A percentile compares a stretch with the other conserved stretches of the same genome.
Conservation (phyloP, 805 yeast genomes). For the Cyberlindnera maritima region DNA sequence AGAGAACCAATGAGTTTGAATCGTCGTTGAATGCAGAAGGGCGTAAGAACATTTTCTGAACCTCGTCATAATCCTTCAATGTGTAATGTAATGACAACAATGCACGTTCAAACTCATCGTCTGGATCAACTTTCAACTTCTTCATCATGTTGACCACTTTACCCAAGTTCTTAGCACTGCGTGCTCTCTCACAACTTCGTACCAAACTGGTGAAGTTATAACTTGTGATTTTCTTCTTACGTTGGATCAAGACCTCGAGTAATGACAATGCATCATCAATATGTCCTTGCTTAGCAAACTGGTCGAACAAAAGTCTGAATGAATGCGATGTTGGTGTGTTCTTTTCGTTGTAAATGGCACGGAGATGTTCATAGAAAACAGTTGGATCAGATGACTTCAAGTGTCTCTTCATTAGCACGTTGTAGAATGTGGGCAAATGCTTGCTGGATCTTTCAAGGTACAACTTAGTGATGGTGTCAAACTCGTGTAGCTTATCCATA, state of each 20-base stretch:
- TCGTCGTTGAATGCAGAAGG: neutral
- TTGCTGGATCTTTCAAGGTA: neutral
- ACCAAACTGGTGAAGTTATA: slow-evolving; percentile 13
- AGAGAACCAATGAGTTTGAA: slow-evolving; percentile 7
- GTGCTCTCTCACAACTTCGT: slow-evolving; percentile 14
- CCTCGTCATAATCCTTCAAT: slow-evolving; percentile 12
- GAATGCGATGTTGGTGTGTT: slow-evolving; percentile 15
- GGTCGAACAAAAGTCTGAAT: slow-evolving; percentile 16
- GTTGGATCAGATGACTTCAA: neutral
- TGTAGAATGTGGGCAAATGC: slow-evolving; percentile 4
- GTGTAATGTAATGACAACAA: slow-evolving; percentile 17
- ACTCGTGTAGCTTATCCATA: neutral
- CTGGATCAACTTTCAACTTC: slow-evolving; percentile 12
- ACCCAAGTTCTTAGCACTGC: slow-evolving; percentile 6
- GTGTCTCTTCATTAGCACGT: slow-evolving; percentile 13
- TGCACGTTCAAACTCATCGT: slow-evolving; percentile 10
- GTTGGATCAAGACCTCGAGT: slow-evolving; percentile 15
- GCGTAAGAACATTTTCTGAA: slow-evolving; percentile 9
- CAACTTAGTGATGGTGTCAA: slow-evolving; percentile 7
- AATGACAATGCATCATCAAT: slow-evolving; percentile 18
- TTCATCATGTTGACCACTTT: slow-evolving; percentile 17
- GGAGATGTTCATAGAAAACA: slow-evolving; percentile 6
- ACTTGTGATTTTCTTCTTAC: slow-evolving; percentile 2
- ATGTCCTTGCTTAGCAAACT: slow-evolving; percentile 22
- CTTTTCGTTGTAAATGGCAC: slow-evolving; percentile 4